phyloP scores from a whole-genome alignment of 495 filamentous ascomycete genomes.

The Penicillium lividum region DNA sequence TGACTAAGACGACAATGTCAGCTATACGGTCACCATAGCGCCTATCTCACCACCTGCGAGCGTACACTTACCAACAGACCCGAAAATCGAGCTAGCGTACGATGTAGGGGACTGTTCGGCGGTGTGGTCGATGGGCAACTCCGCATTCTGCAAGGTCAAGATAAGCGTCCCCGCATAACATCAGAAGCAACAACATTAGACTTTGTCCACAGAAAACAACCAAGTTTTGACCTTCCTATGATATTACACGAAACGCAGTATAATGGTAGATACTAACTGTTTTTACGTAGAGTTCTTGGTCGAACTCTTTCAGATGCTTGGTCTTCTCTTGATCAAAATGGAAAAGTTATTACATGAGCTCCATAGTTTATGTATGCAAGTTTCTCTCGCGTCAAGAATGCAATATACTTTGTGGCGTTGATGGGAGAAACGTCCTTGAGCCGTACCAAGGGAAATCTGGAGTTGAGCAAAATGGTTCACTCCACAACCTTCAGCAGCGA shows the following conservation, averaged over 20 bases:
- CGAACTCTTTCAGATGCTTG: constrained; percentile 14
- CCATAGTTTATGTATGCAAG: constrained; percentile 13
- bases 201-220: constrained; percentile 13
- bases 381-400: constrained; percentile 7
- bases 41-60: background rate
- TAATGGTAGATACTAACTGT: constrained; percentile 11
- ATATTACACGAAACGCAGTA: constrained; percentile 10
- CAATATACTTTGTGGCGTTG: constrained; percentile 11
- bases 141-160: constrained; percentile 17
- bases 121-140: constrained; percentile 7
- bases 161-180: constrained; percentile 11
- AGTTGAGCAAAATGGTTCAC: constrained; percentile 7
- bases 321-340: constrained; percentile 15
- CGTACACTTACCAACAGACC: background rate
- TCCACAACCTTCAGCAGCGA: constrained; percentile 5
- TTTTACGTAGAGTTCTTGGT: constrained; percentile 11
- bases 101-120: constrained; percentile 7
- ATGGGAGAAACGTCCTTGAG: constrained; percentile 10
- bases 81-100: constrained; percentile 12
- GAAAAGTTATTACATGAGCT: constrained; percentile 13
- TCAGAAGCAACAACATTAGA: constrained; percentile 12
- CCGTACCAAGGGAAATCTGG: constrained; percentile 10
- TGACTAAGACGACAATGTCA: constrained; percentile 3
- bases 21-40: background rate
- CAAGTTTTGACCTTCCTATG: constrained; percentile 5